These are phyloP conservation scores for Bathelium albidoporum DNA, from an alignment of 495 filamentous ascomycete species.

Conservation along the genomic window DNA sequence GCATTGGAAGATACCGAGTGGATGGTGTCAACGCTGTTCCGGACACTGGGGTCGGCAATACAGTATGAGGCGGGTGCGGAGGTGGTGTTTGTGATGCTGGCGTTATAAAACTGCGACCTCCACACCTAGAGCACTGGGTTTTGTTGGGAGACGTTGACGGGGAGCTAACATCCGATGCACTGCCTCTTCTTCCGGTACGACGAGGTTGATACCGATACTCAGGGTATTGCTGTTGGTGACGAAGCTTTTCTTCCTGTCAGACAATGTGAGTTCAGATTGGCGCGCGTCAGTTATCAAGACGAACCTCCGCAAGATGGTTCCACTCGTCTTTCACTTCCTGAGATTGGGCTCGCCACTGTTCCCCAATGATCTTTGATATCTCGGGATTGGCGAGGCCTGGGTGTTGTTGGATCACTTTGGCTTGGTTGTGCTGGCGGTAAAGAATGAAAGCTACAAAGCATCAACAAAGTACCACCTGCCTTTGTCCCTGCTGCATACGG, in stretches of 20 bases:
- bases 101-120: constrained; percentile 51
- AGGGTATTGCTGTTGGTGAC: constrained; percentile 83
- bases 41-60: constrained; percentile 23
- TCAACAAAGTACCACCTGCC: neutral
- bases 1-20: constrained; percentile 29
- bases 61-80: constrained; percentile 29
- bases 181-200: constrained; percentile 42
- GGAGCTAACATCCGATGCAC: constrained; percentile 7
- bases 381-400: constrained; percentile 92
- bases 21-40: constrained; percentile 24
- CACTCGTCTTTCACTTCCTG: constrained; percentile 73
- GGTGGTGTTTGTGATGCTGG: constrained; percentile 17
- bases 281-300: constrained; percentile 26
- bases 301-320: constrained; percentile 73
- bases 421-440: constrained; percentile 90
- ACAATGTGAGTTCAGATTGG: constrained; percentile 9
- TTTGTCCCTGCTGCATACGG: neutral
- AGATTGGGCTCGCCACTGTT: constrained; percentile 72
- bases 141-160: constrained; percentile 22
- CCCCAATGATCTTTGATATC: constrained; percentile 95
- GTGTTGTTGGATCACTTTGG: constrained; percentile 64
- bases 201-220: constrained; percentile 92
- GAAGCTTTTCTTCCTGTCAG: constrained; percentile 72
- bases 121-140: constrained; percentile 50
- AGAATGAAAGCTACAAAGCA: constrained; percentile 77